These are phyloP conservation scores for Trichopus zeylanicus DNA, from an alignment of 116 monocot species.

Conservation along the genomic window DNA sequence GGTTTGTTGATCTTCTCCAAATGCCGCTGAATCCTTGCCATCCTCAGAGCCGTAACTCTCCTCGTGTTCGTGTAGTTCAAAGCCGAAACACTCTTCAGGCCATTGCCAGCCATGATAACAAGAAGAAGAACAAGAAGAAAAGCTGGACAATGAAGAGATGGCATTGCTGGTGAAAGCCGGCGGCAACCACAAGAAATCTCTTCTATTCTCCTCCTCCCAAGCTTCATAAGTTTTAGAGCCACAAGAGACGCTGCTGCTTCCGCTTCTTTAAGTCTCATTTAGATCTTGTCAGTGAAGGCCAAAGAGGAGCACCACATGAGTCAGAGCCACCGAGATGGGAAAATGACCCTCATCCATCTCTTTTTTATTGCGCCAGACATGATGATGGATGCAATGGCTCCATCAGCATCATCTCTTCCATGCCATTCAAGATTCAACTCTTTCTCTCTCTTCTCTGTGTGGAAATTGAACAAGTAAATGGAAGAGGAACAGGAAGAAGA, in stretches of 20 bases:
- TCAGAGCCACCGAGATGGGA: conserved; percentile 17
- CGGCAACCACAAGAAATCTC: not conserved
- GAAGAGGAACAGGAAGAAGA: not conserved
- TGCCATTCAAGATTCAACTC: not conserved
- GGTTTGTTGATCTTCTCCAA: conserved; percentile 57
- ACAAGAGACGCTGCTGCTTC: conserved; percentile 3
- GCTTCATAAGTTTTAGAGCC: conserved; percentile 26
- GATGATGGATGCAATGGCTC: conserved; percentile 1
- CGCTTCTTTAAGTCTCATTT: conserved; percentile 3
- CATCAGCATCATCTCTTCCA: conserved; percentile 11
- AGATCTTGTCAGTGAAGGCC: not conserved
- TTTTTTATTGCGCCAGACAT: not conserved
- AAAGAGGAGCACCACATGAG: conserved; percentile 6
- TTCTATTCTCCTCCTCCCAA: conserved; percentile 1
- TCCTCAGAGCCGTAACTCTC: conserved; percentile 17
- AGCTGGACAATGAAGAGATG: conserved; percentile 3
- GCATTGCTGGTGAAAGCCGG: conserved; percentile 7
- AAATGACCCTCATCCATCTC: conserved; percentile 5
- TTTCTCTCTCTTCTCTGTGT: conserved; percentile 10
- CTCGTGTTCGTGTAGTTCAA: conserved; percentile 11
- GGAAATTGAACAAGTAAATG: conserved; percentile 8
- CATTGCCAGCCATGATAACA: not conserved
- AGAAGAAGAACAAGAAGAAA: conserved; percentile 7
- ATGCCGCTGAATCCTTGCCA: conserved; percentile 47
- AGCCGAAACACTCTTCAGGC: not conserved